Evolutionary conservation across 257 asterid genomes (phyloP).

Genomic region (Forsythia suspensa): DNA sequence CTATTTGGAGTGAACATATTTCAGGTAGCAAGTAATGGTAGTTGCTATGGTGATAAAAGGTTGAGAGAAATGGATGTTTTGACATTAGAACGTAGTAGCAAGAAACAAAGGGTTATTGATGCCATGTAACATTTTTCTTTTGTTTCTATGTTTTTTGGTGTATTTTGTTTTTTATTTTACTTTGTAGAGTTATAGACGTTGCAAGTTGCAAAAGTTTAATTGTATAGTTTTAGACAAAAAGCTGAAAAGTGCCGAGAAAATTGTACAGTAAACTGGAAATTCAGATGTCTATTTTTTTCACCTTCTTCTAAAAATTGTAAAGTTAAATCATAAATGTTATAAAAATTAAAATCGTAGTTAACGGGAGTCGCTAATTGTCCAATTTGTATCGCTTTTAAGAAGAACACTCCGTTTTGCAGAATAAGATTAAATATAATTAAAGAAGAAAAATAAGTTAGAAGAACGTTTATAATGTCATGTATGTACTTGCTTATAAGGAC

Average conservation of each 20-base stretch:
- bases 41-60: slow-evolving; percentile 34
- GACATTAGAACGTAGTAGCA: slow-evolving; percentile 33
- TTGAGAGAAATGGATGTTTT: slow-evolving; percentile 42
- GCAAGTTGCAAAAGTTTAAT: neutral
- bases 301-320: too few relatives aligned
- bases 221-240: neutral
- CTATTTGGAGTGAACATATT: slow-evolving; percentile 62
- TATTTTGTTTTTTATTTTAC: neutral
- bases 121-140: slow-evolving; percentile 28
- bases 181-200: neutral
- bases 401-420: too few relatives aligned
- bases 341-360: too few relatives aligned
- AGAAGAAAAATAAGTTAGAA: too few relatives aligned
- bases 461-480: too few relatives aligned
- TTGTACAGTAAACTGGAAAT: neutral
- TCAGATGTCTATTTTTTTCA: neutral
- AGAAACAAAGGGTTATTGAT: slow-evolving; percentile 52
- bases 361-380: too few relatives aligned
- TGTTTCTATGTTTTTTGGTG: neutral
- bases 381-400: too few relatives aligned
- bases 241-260: neutral
- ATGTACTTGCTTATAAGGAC: too few relatives aligned
- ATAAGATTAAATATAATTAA: too few relatives aligned
- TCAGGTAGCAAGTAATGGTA: slow-evolving; percentile 20
- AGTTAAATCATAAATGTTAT: too few relatives aligned